Evolutionary conservation across 208 protist genomes (phyloP).

Genomic region (Trypanosoma melophagium): DNA sequence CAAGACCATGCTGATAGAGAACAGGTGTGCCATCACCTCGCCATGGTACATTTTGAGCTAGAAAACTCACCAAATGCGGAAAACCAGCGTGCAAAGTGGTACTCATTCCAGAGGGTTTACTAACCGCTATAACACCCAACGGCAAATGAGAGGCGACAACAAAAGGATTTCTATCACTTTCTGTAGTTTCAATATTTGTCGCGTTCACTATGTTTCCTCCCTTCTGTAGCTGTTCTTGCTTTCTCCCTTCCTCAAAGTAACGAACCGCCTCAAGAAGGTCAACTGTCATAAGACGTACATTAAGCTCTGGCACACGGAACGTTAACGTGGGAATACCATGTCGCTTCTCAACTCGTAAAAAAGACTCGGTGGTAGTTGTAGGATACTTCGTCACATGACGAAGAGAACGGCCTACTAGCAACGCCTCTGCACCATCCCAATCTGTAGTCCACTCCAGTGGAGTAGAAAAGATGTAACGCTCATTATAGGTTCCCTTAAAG

Average conservation of each 20-base stretch:
- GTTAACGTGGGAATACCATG: background rate
- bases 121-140: constrained; percentile 57
- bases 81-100: constrained; percentile 61
- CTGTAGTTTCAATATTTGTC: background rate
- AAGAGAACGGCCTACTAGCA: constrained; percentile 59
- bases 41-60: constrained; percentile 50
- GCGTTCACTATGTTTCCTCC: background rate
- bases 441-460: constrained; percentile 14
- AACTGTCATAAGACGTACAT: constrained; percentile 35
- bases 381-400: constrained; percentile 58
- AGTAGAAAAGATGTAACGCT: constrained; percentile 35
- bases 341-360: constrained; percentile 39
- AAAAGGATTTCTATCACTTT: background rate
- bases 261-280: constrained; percentile 31
- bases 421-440: constrained; percentile 38
- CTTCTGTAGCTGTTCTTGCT: background rate
- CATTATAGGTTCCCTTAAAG: constrained; percentile 63
- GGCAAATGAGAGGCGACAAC: constrained; percentile 43
- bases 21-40: constrained; percentile 26
- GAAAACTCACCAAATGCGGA: constrained; percentile 45
- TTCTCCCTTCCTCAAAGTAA: constrained; percentile 14
- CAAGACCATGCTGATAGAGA: constrained; percentile 68
- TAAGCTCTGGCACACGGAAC: constrained; percentile 35
- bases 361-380: constrained; percentile 49
- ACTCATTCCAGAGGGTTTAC: constrained; percentile 62